These are phyloP conservation scores for Starmerella kuoi DNA, from an alignment of 805 yeast genomes.

Conservation along the genomic window DNA sequence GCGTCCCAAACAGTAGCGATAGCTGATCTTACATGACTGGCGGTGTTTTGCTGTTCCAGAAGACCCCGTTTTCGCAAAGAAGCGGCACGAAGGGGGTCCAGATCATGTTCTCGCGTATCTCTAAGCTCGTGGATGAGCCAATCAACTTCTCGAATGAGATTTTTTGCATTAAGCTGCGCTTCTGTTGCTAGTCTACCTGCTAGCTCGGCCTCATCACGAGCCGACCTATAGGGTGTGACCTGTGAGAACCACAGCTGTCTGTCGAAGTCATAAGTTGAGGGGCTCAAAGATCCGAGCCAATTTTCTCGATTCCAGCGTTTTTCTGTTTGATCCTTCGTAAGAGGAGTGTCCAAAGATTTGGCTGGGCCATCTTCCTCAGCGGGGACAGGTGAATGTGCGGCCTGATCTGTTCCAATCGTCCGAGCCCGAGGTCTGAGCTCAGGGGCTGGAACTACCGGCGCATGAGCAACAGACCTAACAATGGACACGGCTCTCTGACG, in stretches of 20 bases:
- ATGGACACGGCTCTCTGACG: constrained; percentile 17
- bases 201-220: background rate
- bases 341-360: constrained; percentile 1
- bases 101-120: constrained; percentile 49
- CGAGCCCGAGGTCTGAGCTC: constrained; percentile 18
- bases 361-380: background rate
- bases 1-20: constrained; percentile 50
- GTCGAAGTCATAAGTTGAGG: constrained; percentile 9
- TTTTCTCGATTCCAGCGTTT: constrained; percentile 7
- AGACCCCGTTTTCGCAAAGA: constrained; percentile 40
- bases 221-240: background rate
- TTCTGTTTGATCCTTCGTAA: background rate
- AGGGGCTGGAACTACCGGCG: constrained; percentile 19
- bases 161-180: constrained; percentile 38
- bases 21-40: constrained; percentile 36
- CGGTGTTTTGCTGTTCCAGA: constrained; percentile 32
- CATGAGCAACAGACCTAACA: background rate
- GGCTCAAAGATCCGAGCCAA: constrained; percentile 17
- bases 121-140: constrained; percentile 42
- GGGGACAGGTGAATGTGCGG: background rate
- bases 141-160: constrained; percentile 36
- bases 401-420: background rate
- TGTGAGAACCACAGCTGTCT: constrained; percentile 9
- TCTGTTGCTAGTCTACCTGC: constrained; percentile 12
- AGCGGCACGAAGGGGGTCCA: constrained; percentile 49